Conservation (phyloP, 2,329 filamentous ascomycete species). For the Trichoderma cornu-damae region DNA sequence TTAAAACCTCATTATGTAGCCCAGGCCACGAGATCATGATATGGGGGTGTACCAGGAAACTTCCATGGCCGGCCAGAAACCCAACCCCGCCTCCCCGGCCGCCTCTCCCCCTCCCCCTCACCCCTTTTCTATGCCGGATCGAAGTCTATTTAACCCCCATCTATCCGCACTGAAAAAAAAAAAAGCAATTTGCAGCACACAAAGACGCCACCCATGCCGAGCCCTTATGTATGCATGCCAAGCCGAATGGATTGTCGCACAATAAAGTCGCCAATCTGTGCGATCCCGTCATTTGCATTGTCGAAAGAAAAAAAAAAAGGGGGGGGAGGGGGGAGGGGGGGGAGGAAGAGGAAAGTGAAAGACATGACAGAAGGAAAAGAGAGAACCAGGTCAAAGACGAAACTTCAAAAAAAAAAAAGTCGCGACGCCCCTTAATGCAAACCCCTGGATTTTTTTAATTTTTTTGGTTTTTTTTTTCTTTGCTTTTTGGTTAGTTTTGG, state of each 20-base stretch:
- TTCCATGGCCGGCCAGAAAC: constrained; percentile 26
- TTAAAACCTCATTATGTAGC: constrained; percentile 35
- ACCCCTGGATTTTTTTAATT: constrained; percentile 49
- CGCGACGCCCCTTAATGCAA: constrained; percentile 39
- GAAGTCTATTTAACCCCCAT: constrained; percentile 36
- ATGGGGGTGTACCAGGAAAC: constrained; percentile 29
- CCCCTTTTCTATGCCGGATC: constrained; percentile 36
- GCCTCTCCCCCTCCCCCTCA: constrained; percentile 23
- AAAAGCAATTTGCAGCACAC: constrained; percentile 33
- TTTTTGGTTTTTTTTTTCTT: constrained; percentile 21
- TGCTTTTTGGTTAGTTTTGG: not conserved
- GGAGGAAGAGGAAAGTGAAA: constrained; percentile 28
- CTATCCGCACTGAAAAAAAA: constrained; percentile 36
- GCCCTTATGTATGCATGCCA: constrained; percentile 28
- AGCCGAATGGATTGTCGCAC: constrained; percentile 19
- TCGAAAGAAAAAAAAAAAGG: constrained; percentile 13
- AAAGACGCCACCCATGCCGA: constrained; percentile 28
- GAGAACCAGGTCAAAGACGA: constrained; percentile 23
- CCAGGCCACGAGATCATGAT: constrained; percentile 35
- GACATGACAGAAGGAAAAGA: constrained; percentile 25
- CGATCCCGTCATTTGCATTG: constrained; percentile 17
- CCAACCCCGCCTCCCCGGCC: no score
- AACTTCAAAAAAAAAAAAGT: constrained; percentile 23
- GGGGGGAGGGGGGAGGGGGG: no score
- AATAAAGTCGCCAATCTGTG: constrained; percentile 4